Percentiles rank a stretch among this genome's conserved stretches.
phyloP scores from a whole-genome alignment of 805 yeast species.

The Saturnispora halmiae region DNA sequence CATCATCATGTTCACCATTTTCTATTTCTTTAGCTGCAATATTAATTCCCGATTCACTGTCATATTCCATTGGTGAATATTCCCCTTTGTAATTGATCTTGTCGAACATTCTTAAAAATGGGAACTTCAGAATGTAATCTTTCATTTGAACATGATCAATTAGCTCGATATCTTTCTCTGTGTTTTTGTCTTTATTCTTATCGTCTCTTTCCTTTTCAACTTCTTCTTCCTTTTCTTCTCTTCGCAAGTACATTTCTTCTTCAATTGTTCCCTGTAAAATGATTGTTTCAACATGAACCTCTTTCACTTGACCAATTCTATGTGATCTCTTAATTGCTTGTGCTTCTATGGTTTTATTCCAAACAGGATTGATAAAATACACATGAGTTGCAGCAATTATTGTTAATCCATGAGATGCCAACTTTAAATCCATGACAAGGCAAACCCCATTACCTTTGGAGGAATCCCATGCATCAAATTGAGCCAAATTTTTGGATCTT shows the following conservation, averaged over 20 bases:
- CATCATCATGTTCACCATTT: slow-evolving; percentile 16
- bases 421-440: slow-evolving; percentile 55
- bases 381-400: slow-evolving; percentile 61
- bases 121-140: slow-evolving; percentile 42
- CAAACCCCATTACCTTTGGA: slow-evolving; percentile 38
- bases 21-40: background rate
- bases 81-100: slow-evolving; percentile 28
- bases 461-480: slow-evolving; percentile 36
- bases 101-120: slow-evolving; percentile 34
- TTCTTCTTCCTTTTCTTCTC: slow-evolving; percentile 20
- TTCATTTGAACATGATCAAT: slow-evolving; percentile 55
- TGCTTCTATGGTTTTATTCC: slow-evolving; percentile 62
- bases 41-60: slow-evolving; percentile 14
- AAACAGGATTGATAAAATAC: slow-evolving; percentile 62
- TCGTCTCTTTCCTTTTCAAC: too few species aligned
- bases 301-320: slow-evolving; percentile 60
- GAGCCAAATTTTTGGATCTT: slow-evolving; percentile 43
- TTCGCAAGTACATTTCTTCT: slow-evolving; percentile 47
- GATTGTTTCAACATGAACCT: slow-evolving; percentile 61
- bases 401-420: slow-evolving; percentile 64
- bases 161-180: slow-evolving; percentile 29
- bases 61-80: slow-evolving; percentile 12
- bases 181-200: slow-evolving; percentile 19
- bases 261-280: slow-evolving; percentile 55
- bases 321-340: slow-evolving; percentile 74